A percentile compares a stretch with the other conserved stretches of the same genome.
These are phyloP conservation scores for Apiotrichum montevideense DNA, from an alignment of 1,284 basidiomycete species.

Conservation along the genomic window DNA sequence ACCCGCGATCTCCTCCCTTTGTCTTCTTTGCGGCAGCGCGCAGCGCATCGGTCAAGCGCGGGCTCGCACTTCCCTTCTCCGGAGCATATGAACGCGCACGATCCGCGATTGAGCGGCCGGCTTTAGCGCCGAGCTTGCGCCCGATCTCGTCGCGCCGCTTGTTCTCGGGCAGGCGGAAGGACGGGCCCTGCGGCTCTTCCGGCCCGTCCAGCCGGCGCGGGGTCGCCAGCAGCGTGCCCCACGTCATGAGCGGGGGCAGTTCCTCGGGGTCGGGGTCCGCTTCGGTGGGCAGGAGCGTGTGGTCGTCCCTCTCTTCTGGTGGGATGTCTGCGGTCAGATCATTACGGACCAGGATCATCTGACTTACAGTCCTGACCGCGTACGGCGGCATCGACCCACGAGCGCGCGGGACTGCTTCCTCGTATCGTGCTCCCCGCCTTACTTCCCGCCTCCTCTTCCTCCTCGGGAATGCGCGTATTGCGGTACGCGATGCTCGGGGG, in stretches of 20 bases:
- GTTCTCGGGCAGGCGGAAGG: constrained; percentile 65
- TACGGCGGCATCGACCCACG: constrained; percentile 81
- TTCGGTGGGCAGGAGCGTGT: constrained; percentile 4
- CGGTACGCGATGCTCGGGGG: constrained; percentile 65
- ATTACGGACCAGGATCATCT: constrained; percentile 9
- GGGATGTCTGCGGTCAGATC: constrained; percentile 52
- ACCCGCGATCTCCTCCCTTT: constrained; percentile 4
- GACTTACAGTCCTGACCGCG: constrained; percentile 55
- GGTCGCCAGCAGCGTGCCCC: constrained; percentile 81
- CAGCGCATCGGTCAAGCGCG: constrained; percentile 36
- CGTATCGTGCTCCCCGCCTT: constrained; percentile 47
- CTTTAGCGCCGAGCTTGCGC: constrained; percentile 62
- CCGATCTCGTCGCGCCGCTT: constrained; percentile 70
- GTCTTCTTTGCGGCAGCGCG: constrained; percentile 40
- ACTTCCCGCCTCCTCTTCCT: constrained; percentile 45
- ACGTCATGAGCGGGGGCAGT: constrained; percentile 85
- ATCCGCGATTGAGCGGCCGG: constrained; percentile 43
- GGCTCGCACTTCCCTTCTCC: constrained; percentile 30
- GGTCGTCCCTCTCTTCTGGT: neutral
- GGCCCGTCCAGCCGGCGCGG: constrained; percentile 58
- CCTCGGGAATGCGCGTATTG: constrained; percentile 71
- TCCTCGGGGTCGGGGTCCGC: constrained; percentile 60
- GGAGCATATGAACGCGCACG: constrained; percentile 51
- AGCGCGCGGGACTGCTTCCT: constrained; percentile 78
- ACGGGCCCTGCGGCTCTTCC: constrained; percentile 52